Evolutionary conservation across 441 rosid species (phyloP), one percentile per base, ranked within the genome.

Genomic region (Pelargonium cotyledonis): DNA sequence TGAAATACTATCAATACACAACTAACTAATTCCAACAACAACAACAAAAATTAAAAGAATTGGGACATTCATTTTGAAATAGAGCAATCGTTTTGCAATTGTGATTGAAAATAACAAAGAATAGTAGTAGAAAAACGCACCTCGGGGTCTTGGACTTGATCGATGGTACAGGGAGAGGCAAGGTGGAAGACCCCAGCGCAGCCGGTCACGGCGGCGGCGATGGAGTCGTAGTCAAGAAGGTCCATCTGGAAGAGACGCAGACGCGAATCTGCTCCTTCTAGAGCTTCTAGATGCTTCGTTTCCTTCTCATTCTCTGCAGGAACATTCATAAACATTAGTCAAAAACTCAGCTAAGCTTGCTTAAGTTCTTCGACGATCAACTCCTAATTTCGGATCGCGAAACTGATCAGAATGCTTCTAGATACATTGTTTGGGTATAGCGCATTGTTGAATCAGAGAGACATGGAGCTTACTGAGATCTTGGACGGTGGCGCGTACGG

Each of bases 121-220:
- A 23, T 23, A 23, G 26, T 23, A 23, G 26, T 23, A n/a, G 19
- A 18, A 3, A 4, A 6, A 15, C 0, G 16, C 57, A 88, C 96
- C 91, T 93, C 85, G 4, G 96, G 96, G 70, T 93, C 93, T 6
- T 53, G 75, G 66, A 88, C 97, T 77, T 75, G 67, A 57, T 89
- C 96, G 65, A 91, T 85, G 75, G 74, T 89, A 82, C 93, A 88
- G 12, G 98, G 96, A 65, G 93, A 91, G 35, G 98, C 98, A 40
- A 93, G 84, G 77, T 93, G 96, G 82, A 94, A 94, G 38, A 91
- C 89, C 14, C 97, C 95, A 47, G 76, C 41, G 62, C 97, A 94
- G 60, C 93, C 92, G 26, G 64, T 68, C 76, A 88, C 68, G 5
- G 95, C 88, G 47, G 93, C 77, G 67, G 70, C 69, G 69, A 91